Evolutionary conservation across 2,329 filamentous ascomycete species (phyloP).

Genomic region (Xylaria sp.): DNA sequence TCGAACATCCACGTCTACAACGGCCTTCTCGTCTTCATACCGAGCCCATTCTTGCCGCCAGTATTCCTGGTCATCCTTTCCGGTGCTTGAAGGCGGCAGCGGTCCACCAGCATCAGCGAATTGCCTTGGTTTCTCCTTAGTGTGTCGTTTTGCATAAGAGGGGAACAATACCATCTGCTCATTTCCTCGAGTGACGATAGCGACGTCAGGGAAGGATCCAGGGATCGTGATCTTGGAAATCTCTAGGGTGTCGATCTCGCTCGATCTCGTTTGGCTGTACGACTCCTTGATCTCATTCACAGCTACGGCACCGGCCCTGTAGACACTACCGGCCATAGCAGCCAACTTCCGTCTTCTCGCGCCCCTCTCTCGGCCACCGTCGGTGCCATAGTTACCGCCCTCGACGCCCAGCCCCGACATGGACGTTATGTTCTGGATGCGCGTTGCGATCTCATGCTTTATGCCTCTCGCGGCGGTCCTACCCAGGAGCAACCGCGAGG

Average conservation of each 20-base stretch:
- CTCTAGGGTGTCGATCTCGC: conserved; percentile 44
- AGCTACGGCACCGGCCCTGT: conserved; percentile 61
- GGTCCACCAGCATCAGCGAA: conserved; percentile 44
- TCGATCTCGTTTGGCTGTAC: conserved; percentile 58
- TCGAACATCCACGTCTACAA: conserved; percentile 92
- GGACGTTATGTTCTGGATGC: conserved; percentile 40
- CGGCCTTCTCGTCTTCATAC: conserved; percentile 79
- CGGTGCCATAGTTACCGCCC: conserved; percentile 47
- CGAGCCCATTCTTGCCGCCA: conserved; percentile 81
- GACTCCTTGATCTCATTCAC: conserved; percentile 65
- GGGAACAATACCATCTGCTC: conserved; percentile 96
- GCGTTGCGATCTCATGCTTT: conserved; percentile 44
- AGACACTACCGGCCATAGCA: conserved; percentile 62
- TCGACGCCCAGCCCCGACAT: conserved; percentile 42
- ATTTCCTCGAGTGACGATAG: conserved; percentile 78
- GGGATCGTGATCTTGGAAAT: conserved; percentile 61
- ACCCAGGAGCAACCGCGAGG: conserved; percentile 54
- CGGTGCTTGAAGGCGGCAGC: conserved; percentile 48
- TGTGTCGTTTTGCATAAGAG: conserved; percentile 82
- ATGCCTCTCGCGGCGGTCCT: conserved; percentile 35
- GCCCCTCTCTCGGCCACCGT: conserved; percentile 62
- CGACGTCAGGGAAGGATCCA: conserved; percentile 81
- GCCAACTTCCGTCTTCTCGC: conserved; percentile 79
- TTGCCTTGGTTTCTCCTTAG: conserved; percentile 49
- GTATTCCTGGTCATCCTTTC: conserved; percentile 69